These are phyloP conservation scores for Fragilaria crotonensis DNA, from an alignment of 108 stramenopile species.

Conservation along the genomic window DNA sequence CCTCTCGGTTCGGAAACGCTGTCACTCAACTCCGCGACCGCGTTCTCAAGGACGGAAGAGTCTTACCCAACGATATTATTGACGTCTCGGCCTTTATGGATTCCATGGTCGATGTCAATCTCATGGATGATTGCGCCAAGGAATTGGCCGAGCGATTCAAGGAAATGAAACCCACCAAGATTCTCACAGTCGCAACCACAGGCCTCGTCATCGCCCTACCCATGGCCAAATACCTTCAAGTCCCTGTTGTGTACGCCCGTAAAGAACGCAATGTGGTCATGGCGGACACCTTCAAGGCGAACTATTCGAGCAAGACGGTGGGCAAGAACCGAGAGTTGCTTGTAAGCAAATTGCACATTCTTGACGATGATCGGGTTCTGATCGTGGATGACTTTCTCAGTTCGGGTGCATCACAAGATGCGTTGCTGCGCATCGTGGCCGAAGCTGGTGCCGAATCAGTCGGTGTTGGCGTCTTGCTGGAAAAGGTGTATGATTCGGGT, in stretches of 20 bases:
- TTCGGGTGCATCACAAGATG: conserved; percentile 81
- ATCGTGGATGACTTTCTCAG: conserved; percentile 86
- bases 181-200: conserved; percentile 85
- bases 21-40: conserved; percentile 76
- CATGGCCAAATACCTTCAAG: conserved; percentile 78
- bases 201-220: conserved; percentile 82
- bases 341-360: conserved; percentile 71
- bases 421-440: conserved; percentile 65
- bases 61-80: conserved; percentile 82
- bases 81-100: conserved; percentile 89
- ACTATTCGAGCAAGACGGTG: conserved; percentile 72
- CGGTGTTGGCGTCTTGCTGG: conserved; percentile 76
- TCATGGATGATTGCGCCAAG: conserved; percentile 85
- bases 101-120: conserved; percentile 68
- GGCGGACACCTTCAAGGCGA: conserved; percentile 75
- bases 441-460: conserved; percentile 76
- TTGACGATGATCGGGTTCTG: conserved; percentile 73
- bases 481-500: conserved; percentile 79
- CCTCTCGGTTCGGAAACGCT: conserved; percentile 24
- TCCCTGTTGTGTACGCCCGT: conserved; percentile 81
- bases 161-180: conserved; percentile 62
- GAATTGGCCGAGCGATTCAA: conserved; percentile 58
- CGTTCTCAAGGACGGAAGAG: conserved; percentile 75
- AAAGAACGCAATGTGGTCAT: conserved; percentile 86
- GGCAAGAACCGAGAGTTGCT: conserved; percentile 71